Conservation (phyloP, 83 land plant genomes). For the Picea mariana region DNA sequence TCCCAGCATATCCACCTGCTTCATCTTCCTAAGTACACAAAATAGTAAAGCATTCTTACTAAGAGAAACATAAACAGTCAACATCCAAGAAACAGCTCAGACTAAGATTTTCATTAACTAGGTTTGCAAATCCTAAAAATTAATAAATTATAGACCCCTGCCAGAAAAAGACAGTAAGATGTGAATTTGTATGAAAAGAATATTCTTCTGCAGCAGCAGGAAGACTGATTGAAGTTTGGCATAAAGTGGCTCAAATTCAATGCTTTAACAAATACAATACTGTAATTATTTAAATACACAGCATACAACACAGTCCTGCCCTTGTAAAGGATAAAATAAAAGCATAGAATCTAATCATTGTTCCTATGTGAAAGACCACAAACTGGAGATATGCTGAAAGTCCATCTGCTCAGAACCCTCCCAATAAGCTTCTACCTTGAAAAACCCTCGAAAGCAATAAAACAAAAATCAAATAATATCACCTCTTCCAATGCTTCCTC, state of each 20-base stretch:
- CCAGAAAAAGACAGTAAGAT: background rate
- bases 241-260: background rate
- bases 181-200: background rate
- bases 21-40: constrained; percentile 77
- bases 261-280: background rate
- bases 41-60: background rate
- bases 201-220: background rate
- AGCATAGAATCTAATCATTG: background rate
- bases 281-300: background rate
- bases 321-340: background rate
- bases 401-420: background rate
- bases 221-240: background rate
- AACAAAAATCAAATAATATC: background rate
- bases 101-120: background rate
- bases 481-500: constrained; percentile 95
- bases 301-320: background rate
- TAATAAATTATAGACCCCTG: background rate
- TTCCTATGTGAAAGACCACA: background rate
- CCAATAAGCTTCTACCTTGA: background rate
- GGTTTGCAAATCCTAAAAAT: constrained; percentile 3
- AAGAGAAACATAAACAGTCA: background rate
- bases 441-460: background rate
- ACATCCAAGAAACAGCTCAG: background rate
- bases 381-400: background rate
- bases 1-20: constrained; percentile 52